These are phyloP conservation scores for Mycena kentingensis DNA, from an alignment of 768 basidiomycete species.

Conservation along the genomic window DNA sequence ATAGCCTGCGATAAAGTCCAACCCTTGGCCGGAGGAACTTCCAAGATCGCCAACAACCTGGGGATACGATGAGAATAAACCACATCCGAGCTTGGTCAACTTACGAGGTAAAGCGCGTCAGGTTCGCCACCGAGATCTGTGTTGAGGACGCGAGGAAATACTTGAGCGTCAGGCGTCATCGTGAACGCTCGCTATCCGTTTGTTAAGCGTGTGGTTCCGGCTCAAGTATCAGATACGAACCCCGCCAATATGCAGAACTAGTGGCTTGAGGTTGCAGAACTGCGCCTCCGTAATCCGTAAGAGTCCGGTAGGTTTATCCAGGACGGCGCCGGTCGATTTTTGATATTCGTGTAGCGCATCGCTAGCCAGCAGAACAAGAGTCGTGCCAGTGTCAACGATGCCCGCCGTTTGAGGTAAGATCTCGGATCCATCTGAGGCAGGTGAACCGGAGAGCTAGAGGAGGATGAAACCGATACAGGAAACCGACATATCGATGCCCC, in stretches of 20 bases:
- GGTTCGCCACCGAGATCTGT: constrained; percentile 28
- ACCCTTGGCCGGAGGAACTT: constrained; percentile 33
- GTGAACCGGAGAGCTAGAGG: neutral
- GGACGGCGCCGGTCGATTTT: constrained; percentile 32
- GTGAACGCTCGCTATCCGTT: constrained; percentile 29
- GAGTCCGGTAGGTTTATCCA: constrained; percentile 33
- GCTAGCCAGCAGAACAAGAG: constrained; percentile 37
- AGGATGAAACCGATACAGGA: constrained; percentile 29
- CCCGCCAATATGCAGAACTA: constrained; percentile 40
- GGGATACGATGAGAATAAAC: neutral
- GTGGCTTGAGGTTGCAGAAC: constrained; percentile 35
- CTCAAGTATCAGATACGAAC: constrained; percentile 11
- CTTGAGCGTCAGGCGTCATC: constrained; percentile 41
- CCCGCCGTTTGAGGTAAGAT: constrained; percentile 38
- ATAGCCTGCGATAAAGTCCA: constrained; percentile 42
- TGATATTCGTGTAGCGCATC: constrained; percentile 34
- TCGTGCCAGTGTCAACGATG: constrained; percentile 46
- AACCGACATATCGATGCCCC: constrained; percentile 47
- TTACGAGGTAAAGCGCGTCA: constrained; percentile 25
- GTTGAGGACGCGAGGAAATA: constrained; percentile 32
- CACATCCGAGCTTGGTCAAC: neutral
- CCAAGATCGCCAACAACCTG: constrained; percentile 34
- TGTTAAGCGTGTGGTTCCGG: neutral
- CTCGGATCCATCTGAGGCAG: constrained; percentile 11
- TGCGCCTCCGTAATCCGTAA: constrained; percentile 39